These are phyloP conservation scores for Tetradesmus obliquus DNA, from an alignment of 139 green algal species.

Conservation along the genomic window DNA sequence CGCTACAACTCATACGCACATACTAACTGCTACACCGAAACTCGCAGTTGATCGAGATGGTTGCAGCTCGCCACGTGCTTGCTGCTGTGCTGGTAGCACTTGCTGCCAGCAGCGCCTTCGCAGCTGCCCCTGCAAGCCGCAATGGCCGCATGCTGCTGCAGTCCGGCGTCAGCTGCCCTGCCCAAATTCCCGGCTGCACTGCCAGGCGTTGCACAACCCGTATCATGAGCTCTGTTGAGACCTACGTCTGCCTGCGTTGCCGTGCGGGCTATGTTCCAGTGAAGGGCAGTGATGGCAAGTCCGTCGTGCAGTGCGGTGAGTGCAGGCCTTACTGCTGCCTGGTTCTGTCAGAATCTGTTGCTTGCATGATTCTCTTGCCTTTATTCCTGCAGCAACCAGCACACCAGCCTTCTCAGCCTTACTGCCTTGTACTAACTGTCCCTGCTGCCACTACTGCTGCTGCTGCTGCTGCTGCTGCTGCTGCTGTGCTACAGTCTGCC, in stretches of 20 bases:
- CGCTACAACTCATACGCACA: not conserved
- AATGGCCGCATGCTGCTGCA: constrained; percentile 2
- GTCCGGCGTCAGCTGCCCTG: not conserved
- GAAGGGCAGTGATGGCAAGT: not conserved
- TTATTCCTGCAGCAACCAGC: not conserved
- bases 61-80: not conserved
- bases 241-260: constrained; percentile 13
- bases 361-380: not conserved
- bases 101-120: not conserved
- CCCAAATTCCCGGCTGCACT: not conserved
- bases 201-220: constrained; percentile 12
- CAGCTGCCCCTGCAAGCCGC: not conserved
- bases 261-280: not conserved
- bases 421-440: not conserved
- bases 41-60: not conserved
- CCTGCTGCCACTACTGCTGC: not conserved
- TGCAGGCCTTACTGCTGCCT: not conserved
- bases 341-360: not conserved
- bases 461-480: not conserved
- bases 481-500: not conserved
- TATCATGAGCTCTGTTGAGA: not conserved
- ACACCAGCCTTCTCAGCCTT: not conserved
- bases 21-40: not conserved
- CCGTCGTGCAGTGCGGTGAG: constrained; percentile 5
- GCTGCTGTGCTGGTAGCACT: not conserved